These are phyloP conservation scores for Cyclostephanos tholiformis DNA, from an alignment of 108 stramenopile species.

Conservation along the genomic window DNA sequence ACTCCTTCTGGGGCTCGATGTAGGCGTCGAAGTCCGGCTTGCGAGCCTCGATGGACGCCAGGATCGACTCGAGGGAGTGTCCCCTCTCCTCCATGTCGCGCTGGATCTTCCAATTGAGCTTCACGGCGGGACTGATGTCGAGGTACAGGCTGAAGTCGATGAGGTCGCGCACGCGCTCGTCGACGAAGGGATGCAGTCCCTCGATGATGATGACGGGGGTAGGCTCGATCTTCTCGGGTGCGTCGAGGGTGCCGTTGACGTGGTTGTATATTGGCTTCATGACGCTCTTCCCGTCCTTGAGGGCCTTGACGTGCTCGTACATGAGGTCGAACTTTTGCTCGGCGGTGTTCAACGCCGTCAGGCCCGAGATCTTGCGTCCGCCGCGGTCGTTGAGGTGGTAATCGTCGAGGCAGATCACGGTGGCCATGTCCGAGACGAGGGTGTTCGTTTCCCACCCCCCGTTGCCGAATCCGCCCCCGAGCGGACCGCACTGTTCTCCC, in stretches of 20 bases:
- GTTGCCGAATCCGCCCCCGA: constrained; percentile 87
- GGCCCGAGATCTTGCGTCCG: constrained; percentile 92
- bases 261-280: constrained; percentile 99
- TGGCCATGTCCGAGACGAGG: constrained; percentile 95
- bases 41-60: constrained; percentile 95
- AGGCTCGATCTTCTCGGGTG: constrained; percentile 92
- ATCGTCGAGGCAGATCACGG: constrained; percentile 98
- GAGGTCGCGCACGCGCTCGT: constrained; percentile 93
- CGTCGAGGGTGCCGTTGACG: constrained; percentile 98
- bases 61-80: constrained; percentile 94
- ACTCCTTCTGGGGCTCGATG: constrained; percentile 95
- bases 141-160: constrained; percentile 98
- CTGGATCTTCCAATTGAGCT: constrained; percentile 99
- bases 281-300: constrained; percentile 93
- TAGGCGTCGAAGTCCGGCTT: constrained; percentile 97
- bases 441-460: constrained; percentile 99
- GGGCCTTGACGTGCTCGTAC: constrained; percentile 93
- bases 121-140: constrained; percentile 95
- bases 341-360: constrained; percentile 89
- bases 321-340: constrained; percentile 99
- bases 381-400: constrained; percentile 97
- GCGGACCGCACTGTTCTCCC: constrained; percentile 92
- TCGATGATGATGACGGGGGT: constrained; percentile 98
- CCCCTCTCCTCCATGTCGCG: constrained; percentile 98
- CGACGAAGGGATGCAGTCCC: constrained; percentile 97